These are phyloP conservation scores for Pisolithus microcarpus DNA, from an alignment of 768 basidiomycete genomes.

Conservation along the genomic window DNA sequence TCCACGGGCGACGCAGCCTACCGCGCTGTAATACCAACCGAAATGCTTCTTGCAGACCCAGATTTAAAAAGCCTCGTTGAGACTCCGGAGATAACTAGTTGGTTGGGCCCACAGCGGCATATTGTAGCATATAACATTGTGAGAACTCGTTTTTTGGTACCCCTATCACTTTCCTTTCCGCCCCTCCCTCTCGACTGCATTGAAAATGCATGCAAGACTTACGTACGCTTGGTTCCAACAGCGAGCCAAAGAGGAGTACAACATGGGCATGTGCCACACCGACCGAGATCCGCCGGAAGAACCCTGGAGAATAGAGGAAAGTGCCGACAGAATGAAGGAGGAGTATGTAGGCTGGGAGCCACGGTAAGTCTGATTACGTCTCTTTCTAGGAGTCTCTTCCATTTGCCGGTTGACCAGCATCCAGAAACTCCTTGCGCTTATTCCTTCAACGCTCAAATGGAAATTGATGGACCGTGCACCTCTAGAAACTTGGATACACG, in stretches of 20 bases:
- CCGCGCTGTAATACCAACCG: constrained; percentile 44
- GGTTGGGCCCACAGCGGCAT: constrained; percentile 51
- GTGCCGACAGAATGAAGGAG: constrained; percentile 38
- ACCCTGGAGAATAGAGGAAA: constrained; percentile 39
- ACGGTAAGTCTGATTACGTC: constrained; percentile 24
- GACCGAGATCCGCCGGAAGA: constrained; percentile 32
- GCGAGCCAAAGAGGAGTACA: constrained; percentile 36
- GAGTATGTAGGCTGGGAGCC: constrained; percentile 47
- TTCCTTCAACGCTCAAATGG: constrained; percentile 40
- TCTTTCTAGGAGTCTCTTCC: no score
- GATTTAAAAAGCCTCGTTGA: constrained; percentile 47
- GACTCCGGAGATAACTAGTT: constrained; percentile 43
- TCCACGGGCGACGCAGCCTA: constrained; percentile 62
- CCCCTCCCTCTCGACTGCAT: no score
- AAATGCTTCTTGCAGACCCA: constrained; percentile 40
- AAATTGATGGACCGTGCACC: constrained; percentile 44
- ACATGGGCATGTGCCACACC: constrained; percentile 39
- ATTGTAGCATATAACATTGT: constrained; percentile 41
- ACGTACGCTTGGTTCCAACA: not conserved
- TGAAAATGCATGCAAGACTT: no score
- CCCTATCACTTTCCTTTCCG: no score
- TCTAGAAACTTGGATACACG: constrained; percentile 43
- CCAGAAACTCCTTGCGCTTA: constrained; percentile 38
- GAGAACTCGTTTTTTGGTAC: constrained; percentile 8
- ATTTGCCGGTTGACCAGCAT: constrained; percentile 21